Base-by-base conservation (phyloP, 352 stramenopile genomes). In the Phytophthora pini region DNA sequence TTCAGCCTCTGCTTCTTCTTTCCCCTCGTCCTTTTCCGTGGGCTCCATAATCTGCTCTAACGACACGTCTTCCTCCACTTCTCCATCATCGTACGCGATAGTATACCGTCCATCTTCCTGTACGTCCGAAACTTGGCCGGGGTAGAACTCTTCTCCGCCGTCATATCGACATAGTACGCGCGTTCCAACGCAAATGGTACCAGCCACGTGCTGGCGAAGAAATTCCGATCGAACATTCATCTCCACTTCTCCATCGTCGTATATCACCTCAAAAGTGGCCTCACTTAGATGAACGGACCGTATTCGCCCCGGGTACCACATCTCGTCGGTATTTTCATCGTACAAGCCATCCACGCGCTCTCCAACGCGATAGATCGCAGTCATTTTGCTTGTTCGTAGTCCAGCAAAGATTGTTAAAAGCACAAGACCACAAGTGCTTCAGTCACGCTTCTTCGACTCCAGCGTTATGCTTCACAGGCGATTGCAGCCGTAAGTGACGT, bases 41-140 rank as follows among this genome's bases (percentile, higher is more conserved):
- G 76, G 59, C 49, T 91, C 85, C 11, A 63, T 55, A 27, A 95
- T 88, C 17, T 76, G 76, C 41, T 77, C 79, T 20, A 90, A 29
- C 24, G 75, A 39, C 0, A 96, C 81, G 34, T 87, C 61, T 3
- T 64, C 40, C 52, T 93, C 82, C n/a, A 88, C 71, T 36, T 94
- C 82, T n/a, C 74, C 73, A 70, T 93, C 88, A 65, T 95, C 84
- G 65, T 95, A 94, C 46, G 85, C 80, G 53, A 93, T 80, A 36
- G 77, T 89, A 74, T 90, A 94, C 36, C 56, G 74, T 10, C 76
- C 82, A 51, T 88, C 76, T 40, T 88, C 82, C 40, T 84, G 71
- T 13, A 92, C 76, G 13, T 89, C 82, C 0, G 79, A 60, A 52
- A 94, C 75, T 46, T 73, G 75, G 9, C 84, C 88, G 10, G 81